phyloP scores from a whole-genome alignment of 1,139 yeast genomes.

The Meyerozyma guilliermondii region DNA sequence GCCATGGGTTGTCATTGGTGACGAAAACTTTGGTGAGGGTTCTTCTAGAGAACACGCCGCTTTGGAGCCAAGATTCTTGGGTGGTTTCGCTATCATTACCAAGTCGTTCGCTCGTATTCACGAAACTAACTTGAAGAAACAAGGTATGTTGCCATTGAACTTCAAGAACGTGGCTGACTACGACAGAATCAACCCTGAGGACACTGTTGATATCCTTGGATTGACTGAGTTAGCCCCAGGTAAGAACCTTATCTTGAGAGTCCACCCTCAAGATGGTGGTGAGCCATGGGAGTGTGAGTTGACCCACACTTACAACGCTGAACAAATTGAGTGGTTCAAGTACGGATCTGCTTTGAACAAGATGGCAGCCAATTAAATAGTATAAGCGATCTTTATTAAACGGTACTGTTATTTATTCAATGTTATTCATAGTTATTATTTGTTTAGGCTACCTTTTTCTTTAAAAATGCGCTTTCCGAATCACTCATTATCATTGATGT shows the following conservation, averaged over 20 bases:
- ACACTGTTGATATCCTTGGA: conserved; percentile 84
- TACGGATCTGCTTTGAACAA: conserved; percentile 98
- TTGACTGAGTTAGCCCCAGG: conserved; percentile 89
- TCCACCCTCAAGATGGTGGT: conserved; percentile 81
- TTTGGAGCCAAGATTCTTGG: conserved; percentile 97
- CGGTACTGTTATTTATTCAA: conserved; percentile 2
- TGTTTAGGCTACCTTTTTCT: too few species aligned
- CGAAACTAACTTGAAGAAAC: conserved; percentile 37
- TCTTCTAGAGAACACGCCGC: conserved; percentile 99
- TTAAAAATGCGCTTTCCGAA: background rate
- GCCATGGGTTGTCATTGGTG: conserved; percentile 98
- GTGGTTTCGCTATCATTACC: conserved; percentile 95
- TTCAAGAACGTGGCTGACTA: conserved; percentile 84
- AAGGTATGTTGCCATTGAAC: conserved; percentile 80
- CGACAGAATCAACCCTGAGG: conserved; percentile 89
- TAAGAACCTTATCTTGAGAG: conserved; percentile 79
- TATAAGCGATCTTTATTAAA: conserved; percentile 4
- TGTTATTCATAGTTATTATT: background rate
- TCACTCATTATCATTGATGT: conserved; percentile 17
- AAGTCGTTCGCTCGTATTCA: conserved; percentile 96
- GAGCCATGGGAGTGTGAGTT: conserved; percentile 81
- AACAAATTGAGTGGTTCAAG: conserved; percentile 99
- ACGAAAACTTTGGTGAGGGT: conserved; percentile 99
- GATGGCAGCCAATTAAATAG: conserved; percentile 57
- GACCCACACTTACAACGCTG: conserved; percentile 91